Evolutionary conservation across 1,284 basidiomycete species (phyloP).

Genomic region (Trichosporon asahii): DNA sequence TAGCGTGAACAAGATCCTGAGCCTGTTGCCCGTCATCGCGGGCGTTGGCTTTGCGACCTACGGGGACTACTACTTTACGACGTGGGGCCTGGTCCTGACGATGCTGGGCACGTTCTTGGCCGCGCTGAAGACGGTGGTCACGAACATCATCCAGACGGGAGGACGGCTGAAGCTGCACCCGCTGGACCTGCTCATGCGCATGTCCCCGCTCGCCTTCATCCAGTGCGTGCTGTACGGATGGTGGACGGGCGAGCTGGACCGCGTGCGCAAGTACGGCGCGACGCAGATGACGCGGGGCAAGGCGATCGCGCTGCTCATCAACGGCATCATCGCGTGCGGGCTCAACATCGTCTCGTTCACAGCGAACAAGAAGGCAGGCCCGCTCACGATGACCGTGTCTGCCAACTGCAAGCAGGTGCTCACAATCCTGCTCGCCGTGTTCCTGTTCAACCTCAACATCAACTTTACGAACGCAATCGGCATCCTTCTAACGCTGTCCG

Average conservation of each 20-base stretch:
- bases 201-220: conserved; percentile 82
- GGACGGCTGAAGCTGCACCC: conserved; percentile 60
- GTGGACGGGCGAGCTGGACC: conserved; percentile 70
- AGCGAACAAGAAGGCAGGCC: conserved; percentile 82
- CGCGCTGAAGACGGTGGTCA: conserved; percentile 84
- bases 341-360: conserved; percentile 89
- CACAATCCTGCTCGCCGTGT: conserved; percentile 77
- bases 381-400: conserved; percentile 50
- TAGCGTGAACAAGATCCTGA: conserved; percentile 59
- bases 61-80: conserved; percentile 83
- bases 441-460: conserved; percentile 76
- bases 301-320: conserved; percentile 63
- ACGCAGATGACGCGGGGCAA: conserved; percentile 58
- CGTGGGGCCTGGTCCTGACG: conserved; percentile 75
- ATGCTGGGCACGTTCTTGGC: conserved; percentile 83
- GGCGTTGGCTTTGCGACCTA: conserved; percentile 94
- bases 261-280: conserved; percentile 59
- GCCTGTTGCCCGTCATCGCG: conserved; percentile 79
- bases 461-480: conserved; percentile 72
- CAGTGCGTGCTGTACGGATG: conserved; percentile 76
- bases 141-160: conserved; percentile 67
- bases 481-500: conserved; percentile 72
- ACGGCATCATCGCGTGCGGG: conserved; percentile 81
- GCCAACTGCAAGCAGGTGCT: conserved; percentile 81
- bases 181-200: conserved; percentile 75